These are phyloP conservation scores for Penicillium daleae DNA, from an alignment of 495 filamentous ascomycete species.

Conservation along the genomic window DNA sequence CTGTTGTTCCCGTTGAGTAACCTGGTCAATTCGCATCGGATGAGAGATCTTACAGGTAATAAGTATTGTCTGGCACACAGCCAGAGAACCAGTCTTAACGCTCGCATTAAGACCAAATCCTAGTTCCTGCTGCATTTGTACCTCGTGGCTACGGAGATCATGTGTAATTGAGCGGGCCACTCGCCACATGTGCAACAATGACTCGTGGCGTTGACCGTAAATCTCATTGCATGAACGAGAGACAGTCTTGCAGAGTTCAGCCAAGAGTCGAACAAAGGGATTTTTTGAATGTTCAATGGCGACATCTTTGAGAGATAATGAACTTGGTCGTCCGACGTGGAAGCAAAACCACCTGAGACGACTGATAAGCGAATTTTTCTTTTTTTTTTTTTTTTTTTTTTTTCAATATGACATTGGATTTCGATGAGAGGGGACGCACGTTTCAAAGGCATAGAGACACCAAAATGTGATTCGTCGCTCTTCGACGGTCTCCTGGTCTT, in stretches of 20 bases:
- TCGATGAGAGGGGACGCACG: conserved; percentile 24
- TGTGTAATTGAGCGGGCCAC: conserved; percentile 43
- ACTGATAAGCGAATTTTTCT: no score
- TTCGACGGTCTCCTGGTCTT: conserved; percentile 35
- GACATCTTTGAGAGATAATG: conserved; percentile 39
- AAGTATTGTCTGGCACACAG: conserved; percentile 43
- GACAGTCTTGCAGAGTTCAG: conserved; percentile 39
- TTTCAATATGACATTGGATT: no score
- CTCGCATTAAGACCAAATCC: conserved; percentile 40
- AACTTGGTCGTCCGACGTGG: conserved; percentile 44
- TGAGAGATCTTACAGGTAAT: conserved; percentile 34
- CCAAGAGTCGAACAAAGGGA: conserved; percentile 37
- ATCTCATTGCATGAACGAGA: conserved; percentile 42
- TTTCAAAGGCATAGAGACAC: conserved; percentile 48
- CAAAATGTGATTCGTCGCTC: conserved; percentile 47
- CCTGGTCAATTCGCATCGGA: neutral
- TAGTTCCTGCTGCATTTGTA: conserved; percentile 33
- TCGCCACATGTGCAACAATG: conserved; percentile 49
- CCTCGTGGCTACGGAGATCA: conserved; percentile 39
- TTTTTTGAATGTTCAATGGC: conserved; percentile 41
- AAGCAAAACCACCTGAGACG: conserved; percentile 47
- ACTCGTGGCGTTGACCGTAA: conserved; percentile 46
- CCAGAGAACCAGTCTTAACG: conserved; percentile 37
- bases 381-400: no score
- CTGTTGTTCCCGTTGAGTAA: conserved; percentile 25